Percentiles rank a stretch among this genome's conserved stretches.
These are phyloP conservation scores for Amyloporia xantha DNA, from an alignment of 768 basidiomycete species.

Conservation along the genomic window DNA sequence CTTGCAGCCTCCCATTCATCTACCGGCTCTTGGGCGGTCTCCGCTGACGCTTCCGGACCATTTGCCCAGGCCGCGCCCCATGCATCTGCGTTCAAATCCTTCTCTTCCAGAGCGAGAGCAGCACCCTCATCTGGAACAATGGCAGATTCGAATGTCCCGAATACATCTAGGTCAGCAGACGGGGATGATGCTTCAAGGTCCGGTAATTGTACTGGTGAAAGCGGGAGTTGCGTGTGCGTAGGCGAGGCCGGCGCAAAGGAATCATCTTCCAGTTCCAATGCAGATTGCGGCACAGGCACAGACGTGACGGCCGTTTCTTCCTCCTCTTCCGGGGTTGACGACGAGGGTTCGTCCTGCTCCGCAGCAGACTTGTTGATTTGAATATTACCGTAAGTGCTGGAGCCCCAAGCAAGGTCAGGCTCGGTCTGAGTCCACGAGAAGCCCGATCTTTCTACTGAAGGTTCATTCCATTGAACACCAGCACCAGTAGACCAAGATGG, in stretches of 20 bases:
- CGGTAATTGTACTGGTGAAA: neutral
- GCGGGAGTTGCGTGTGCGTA: neutral
- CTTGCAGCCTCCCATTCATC: constrained; percentile 70
- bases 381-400: constrained; percentile 39
- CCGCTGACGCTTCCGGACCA: constrained; percentile 3
- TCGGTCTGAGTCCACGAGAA: constrained; percentile 37
- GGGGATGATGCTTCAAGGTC: neutral
- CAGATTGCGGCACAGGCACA: neutral
- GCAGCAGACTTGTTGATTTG: constrained; percentile 22
- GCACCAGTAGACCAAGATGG: constrained; percentile 52
- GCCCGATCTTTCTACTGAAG: constrained; percentile 30
- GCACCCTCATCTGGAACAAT: constrained; percentile 25
- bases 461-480: constrained; percentile 41
- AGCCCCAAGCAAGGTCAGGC: constrained; percentile 19
- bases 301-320: neutral
- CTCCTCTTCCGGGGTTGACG: neutral
- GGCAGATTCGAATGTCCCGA: constrained; percentile 55
- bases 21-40: constrained; percentile 23
- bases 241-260: neutral
- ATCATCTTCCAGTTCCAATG: neutral
- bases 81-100: constrained; percentile 16
- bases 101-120: constrained; percentile 31
- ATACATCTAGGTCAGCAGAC: constrained; percentile 38
- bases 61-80: constrained; percentile 27
- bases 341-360: neutral